Conservation (phyloP, 169 alveolate genomes). For the Plasmodium malariae region DNA sequence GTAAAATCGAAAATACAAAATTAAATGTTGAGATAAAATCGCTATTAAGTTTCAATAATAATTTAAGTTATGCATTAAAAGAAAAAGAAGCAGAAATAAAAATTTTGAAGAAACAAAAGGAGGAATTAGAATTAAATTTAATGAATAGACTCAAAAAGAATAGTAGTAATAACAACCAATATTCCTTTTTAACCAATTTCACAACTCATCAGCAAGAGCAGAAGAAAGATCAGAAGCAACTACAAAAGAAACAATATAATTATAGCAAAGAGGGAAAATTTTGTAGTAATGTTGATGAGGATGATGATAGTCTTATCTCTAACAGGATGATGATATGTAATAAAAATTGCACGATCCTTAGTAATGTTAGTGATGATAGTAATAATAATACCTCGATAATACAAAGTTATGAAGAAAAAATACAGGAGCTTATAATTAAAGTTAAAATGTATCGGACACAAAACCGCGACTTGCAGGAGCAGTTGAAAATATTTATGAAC, state of each 20-base stretch:
- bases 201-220: not conserved
- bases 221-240: not conserved
- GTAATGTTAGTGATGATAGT: not conserved
- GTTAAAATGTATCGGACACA: conserved; percentile 66
- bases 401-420: conserved; percentile 52
- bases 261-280: not conserved
- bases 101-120: conserved; percentile 64
- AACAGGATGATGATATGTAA: not conserved
- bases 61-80: conserved; percentile 60
- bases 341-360: not conserved
- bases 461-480: conserved; percentile 74
- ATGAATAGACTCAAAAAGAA: conserved; percentile 39
- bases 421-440: conserved; percentile 38
- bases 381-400: conserved; percentile 2
- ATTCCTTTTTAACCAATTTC: conserved; percentile 14
- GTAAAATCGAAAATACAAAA: conserved; percentile 65
- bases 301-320: not conserved
- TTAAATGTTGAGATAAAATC: conserved; percentile 64
- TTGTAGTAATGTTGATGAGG: not conserved
- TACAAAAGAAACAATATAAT: too few relatives aligned
- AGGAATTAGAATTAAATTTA: conserved; percentile 55
- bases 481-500: conserved; percentile 61
- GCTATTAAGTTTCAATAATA: conserved; percentile 60
- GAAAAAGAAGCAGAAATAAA: conserved; percentile 76
- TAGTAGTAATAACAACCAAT: conserved; percentile 7